Percentiles rank a stretch among this genome's conserved stretches.
These are phyloP conservation scores for Tanacetum coccineum DNA, from an alignment of 129 eudicot genomes.

Conservation along the genomic window DNA sequence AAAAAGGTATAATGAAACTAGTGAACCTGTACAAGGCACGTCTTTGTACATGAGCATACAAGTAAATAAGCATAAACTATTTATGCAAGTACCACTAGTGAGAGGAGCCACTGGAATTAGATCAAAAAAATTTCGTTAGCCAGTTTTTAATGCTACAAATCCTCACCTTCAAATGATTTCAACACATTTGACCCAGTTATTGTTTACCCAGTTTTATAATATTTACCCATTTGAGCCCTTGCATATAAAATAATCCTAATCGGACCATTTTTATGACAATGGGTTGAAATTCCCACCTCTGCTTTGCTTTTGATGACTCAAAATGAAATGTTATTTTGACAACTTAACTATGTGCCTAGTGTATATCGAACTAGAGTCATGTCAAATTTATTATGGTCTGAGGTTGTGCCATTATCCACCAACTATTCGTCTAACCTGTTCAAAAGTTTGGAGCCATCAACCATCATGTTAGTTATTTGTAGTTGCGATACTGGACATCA, in stretches of 20 bases:
- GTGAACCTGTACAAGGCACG: not conserved
- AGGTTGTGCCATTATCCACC: not conserved
- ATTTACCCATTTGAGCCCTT: not conserved
- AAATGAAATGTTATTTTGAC: too few relatives aligned
- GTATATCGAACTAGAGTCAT: too few relatives aligned
- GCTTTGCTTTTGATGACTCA: not conserved
- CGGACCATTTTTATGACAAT: not conserved
- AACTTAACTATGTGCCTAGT: too few relatives aligned
- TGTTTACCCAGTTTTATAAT: not conserved
- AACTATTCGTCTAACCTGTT: not conserved
- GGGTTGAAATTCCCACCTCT: constrained; percentile 3
- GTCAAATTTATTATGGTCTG: too few relatives aligned
- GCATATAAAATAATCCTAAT: not conserved
- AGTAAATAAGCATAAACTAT: not conserved
- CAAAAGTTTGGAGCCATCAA: not conserved
- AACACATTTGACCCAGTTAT: not conserved
- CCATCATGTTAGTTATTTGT: not conserved
- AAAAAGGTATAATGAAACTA: not conserved
- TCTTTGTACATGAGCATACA: not conserved
- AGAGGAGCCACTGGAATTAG: not conserved
- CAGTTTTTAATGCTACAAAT: too few relatives aligned
- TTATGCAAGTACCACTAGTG: not conserved
- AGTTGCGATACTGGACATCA: too few relatives aligned
- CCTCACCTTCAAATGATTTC: not conserved
- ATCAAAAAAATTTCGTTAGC: not conserved